These are phyloP conservation scores for Pichia scutulata DNA, from an alignment of 805 yeast genomes.

Conservation along the genomic window DNA sequence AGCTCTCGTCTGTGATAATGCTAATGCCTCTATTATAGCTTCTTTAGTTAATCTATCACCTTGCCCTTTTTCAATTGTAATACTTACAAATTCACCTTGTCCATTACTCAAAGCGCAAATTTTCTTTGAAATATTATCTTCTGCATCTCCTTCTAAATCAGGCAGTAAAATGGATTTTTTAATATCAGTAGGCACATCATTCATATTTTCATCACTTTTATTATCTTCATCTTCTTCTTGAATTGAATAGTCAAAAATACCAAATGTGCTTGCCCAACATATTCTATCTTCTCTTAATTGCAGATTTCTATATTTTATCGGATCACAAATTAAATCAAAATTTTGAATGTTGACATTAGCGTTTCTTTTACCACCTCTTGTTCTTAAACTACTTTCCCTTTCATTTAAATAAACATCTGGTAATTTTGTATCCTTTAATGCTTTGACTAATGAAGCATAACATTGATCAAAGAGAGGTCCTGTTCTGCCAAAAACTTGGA, in stretches of 20 bases:
- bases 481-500: conserved; percentile 70
- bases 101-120: conserved; percentile 36
- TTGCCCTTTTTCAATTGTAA: conserved; percentile 45
- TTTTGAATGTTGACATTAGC: conserved; percentile 37
- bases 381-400: conserved; percentile 28
- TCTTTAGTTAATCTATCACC: conserved; percentile 37
- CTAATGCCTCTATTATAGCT: conserved; percentile 39
- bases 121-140: conserved; percentile 56
- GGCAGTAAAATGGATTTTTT: conserved; percentile 42
- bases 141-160: conserved; percentile 82
- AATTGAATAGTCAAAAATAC: conserved; percentile 41
- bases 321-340: conserved; percentile 52
- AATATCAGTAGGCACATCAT: conserved; percentile 11
- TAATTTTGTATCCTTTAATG: conserved; percentile 49
- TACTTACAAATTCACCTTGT: conserved; percentile 31
- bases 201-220: conserved; percentile 26
- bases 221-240: conserved; percentile 29
- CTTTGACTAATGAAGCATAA: conserved; percentile 59
- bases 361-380: conserved; percentile 18
- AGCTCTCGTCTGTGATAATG: conserved; percentile 42
- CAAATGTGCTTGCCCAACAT: conserved; percentile 49
- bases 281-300: conserved; percentile 30
- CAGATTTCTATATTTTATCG: conserved; percentile 32
- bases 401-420: conserved; percentile 69
- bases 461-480: conserved; percentile 79